These are phyloP conservation scores for Hygrophila difformis DNA, from an alignment of 257 asterid species.

Conservation along the genomic window DNA sequence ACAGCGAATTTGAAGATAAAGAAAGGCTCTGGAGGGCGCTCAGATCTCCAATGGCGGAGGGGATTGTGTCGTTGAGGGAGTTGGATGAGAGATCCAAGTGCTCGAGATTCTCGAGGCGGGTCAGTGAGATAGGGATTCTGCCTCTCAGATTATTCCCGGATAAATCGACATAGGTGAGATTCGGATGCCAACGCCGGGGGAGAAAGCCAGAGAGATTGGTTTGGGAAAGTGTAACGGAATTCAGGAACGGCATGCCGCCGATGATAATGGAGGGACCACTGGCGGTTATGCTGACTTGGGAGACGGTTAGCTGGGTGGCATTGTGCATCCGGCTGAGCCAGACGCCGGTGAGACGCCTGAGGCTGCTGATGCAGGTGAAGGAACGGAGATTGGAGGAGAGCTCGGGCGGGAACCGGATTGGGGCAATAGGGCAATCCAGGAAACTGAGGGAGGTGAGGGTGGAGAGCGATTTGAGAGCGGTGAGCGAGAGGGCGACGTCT, in stretches of 20 bases:
- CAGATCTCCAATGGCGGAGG: conserved; percentile 64
- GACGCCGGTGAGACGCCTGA: conserved; percentile 58
- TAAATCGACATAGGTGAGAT: conserved; percentile 60
- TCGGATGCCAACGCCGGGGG: conserved; percentile 65
- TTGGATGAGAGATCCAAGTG: conserved; percentile 70
- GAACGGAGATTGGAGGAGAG: conserved; percentile 49
- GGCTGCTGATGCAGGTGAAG: conserved; percentile 68
- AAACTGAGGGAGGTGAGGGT: conserved; percentile 53
- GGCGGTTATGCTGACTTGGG: conserved; percentile 38
- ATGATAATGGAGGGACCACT: conserved; percentile 62
- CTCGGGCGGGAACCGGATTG: conserved; percentile 56
- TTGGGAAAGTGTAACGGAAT: conserved; percentile 46
- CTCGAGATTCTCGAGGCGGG: conserved; percentile 46
- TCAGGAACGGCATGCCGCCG: conserved; percentile 32
- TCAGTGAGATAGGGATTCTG: conserved; percentile 50
- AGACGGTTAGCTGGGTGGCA: conserved; percentile 49
- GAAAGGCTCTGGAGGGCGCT: conserved; percentile 47
- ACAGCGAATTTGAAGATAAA: conserved; percentile 49
- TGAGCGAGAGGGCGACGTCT: conserved; percentile 49
- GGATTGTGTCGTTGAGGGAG: conserved; percentile 58
- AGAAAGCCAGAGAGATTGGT: conserved; percentile 60
- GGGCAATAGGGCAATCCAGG: conserved; percentile 69
- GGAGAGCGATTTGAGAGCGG: conserved; percentile 71
- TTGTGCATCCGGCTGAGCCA: conserved; percentile 59
- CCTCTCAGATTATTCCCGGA: conserved; percentile 59